Evolutionary conservation across 2,329 filamentous ascomycete species (phyloP), one percentile per base, ranked within the genome.

Genomic region (Pseudocercospora crystallina): DNA sequence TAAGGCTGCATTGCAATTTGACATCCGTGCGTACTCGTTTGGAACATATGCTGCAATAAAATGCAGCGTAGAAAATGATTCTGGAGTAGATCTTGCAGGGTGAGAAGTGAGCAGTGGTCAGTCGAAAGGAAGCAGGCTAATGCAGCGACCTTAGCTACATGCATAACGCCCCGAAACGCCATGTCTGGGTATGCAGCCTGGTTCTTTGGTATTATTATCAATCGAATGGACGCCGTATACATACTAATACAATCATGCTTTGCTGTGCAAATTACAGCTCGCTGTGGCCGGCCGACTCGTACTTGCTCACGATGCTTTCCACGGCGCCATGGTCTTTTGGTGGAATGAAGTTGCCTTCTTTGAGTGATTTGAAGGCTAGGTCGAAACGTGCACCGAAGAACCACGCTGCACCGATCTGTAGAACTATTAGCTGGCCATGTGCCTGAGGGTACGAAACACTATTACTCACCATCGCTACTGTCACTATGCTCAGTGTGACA

Each of bases 361-460:
- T 77, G 57, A 87, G 61, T 61, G 85, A 76, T 40, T 76, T 64
- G 60, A 80, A 78, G 8, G 85, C 81, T 54, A 86, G 74, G 69
- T 95, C 89, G 70, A 96, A 94, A 50, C 86, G 81, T 29, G 90
- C 90, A 49, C 92, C 91, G 58, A 91, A 78, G 43, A 87, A 73
- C 81, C 84, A 96, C 8, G 92, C 92, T 34, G 81, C 73, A 47
- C 83, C 83, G 59, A 96, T 73, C 91, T 96, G 61, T 35, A 35
- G 33, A 14, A 8, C 15, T 53, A 47, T 59, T 39, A 61, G 49
- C 29, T 8, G 3, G 8, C 30, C 29, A 14, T 11, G 5, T 2
- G 11, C 32, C 20, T 26, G 20, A 26, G 20, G 7, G 7, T 5
- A 11, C 9, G 32, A 29, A 12, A 53, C 7, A 11, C n/a, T n/a